Evolutionary conservation across 495 filamentous ascomycete species (phyloP).

Genomic region (Neurospora cerealis): DNA sequence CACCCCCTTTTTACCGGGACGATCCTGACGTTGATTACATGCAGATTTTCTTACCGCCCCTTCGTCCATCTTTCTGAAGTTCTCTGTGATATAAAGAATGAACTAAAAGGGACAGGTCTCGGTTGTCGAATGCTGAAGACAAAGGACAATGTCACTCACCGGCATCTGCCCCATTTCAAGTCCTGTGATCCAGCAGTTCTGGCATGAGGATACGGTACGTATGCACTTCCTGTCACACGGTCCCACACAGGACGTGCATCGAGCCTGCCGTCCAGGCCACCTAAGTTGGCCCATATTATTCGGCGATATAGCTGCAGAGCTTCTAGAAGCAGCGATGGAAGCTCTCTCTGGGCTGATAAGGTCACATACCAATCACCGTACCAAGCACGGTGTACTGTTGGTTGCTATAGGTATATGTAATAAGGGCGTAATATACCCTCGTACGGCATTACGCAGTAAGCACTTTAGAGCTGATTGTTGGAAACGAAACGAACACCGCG

Average conservation of each 20-base stretch:
- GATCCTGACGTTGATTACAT: not conserved
- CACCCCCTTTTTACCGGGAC: not conserved
- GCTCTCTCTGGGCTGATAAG: not conserved
- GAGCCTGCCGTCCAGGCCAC: not conserved
- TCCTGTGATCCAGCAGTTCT: not conserved
- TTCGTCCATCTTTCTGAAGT: not conserved
- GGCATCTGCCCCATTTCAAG: not conserved
- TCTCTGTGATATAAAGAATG: not conserved
- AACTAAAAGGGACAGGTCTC: not conserved
- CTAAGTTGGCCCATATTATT: not conserved
- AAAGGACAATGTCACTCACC: not conserved
- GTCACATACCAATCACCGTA: not conserved
- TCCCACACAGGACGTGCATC: not conserved
- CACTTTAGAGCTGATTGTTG: not conserved
- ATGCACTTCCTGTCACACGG: not conserved
- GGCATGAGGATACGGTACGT: not conserved
- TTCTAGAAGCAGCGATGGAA: not conserved
- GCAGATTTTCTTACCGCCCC: not conserved
- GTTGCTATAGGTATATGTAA: not conserved
- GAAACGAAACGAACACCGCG: not conserved
- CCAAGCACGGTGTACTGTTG: not conserved
- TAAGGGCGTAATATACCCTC: not conserved
- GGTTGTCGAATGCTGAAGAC: not conserved
- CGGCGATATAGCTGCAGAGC: not conserved
- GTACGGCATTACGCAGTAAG: not conserved